Evolutionary conservation across 192 early-diverging fungal species (phyloP), one percentile per base, ranked within the genome.

Genomic region (Diversispora eburnea): DNA sequence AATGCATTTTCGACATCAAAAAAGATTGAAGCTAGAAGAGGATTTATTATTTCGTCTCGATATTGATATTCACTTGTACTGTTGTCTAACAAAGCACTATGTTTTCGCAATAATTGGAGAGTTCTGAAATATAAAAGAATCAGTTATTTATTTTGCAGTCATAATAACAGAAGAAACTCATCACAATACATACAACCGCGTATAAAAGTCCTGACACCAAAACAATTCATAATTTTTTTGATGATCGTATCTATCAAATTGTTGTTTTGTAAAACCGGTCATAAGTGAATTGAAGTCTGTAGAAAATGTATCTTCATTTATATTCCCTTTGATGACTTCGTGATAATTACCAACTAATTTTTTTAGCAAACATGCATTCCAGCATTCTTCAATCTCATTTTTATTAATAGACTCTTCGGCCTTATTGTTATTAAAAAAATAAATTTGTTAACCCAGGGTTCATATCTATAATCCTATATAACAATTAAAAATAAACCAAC

Each of bases 151-250:
- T n/a, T 45, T 22, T 48, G 20, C 22, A 52, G 47, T 67, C 49
- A 49, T 10, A 67, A 67, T 20, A 67, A 67, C 47, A 67, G 13
- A 49, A 67, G 65, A 20, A 33, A 67, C 65, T 15, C 1, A n/a
- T 15, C 7, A 69, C 10, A 69, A 69, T 20, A 69, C 52, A 8
- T 69, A 69, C 67, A 69, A 47, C 15, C 51, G 67, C 54, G 49
- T 69, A 56, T 42, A 69, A 54, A 69, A 54, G 15, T 69, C 51
- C 33, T 69, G 67, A n/a, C 67, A 69, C 67, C 67, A 69, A 69
- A 69, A 42, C 5, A 69, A 56, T 41, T 69, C 67, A n/a, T 69
- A 69, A 69, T 51, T 56, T 15, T n/a, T 51, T 69, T 12, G 25
- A 39, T 69, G 67, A 17, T 69, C 25, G 10, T 69, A 69, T 41